phyloP scores from a whole-genome alignment of 2,329 filamentous ascomycete species.

The Penicillium psychrosexuale region DNA sequence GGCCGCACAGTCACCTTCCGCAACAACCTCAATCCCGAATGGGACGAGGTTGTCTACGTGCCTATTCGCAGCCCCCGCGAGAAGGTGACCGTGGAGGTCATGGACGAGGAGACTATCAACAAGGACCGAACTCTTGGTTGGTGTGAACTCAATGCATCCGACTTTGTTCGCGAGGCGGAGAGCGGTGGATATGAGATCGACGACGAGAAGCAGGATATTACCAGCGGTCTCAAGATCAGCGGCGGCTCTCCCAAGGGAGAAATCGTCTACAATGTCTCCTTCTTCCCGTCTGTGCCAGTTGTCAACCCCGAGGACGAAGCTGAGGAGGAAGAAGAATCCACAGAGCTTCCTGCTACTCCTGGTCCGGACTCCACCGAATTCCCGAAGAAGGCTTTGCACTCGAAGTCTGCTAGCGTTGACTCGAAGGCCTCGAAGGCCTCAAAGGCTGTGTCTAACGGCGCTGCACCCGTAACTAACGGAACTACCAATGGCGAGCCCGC shows the following conservation, averaged over 20 bases:
- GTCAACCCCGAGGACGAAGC: conserved; percentile 74
- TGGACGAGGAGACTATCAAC: conserved; percentile 91
- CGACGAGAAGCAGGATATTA: conserved; percentile 67
- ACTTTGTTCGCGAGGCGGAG: conserved; percentile 75
- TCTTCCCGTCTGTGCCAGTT: conserved; percentile 85
- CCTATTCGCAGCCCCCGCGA: conserved; percentile 83
- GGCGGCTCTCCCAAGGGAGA: conserved; percentile 73
- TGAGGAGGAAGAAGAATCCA: conserved; percentile 49
- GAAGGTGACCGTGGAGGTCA: conserved; percentile 83
- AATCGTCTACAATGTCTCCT: conserved; percentile 77
- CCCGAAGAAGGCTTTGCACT: conserved; percentile 28
- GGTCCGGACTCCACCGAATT: conserved; percentile 5
- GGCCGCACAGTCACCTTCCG: conserved; percentile 91
- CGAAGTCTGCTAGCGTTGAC: conserved; percentile 30
- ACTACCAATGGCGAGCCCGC: conserved; percentile 44
- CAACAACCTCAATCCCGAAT: conserved; percentile 92
- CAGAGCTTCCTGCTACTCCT: conserved; percentile 25
- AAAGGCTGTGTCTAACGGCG: conserved; percentile 17
- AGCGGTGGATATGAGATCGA: conserved; percentile 77
- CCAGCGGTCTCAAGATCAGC: conserved; percentile 68
- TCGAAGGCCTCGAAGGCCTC: conserved; percentile 28
- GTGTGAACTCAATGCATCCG: conserved; percentile 70
- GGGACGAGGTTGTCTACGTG: conserved; percentile 92
- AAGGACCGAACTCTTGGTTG: conserved; percentile 85
- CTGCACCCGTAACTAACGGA: conserved; percentile 15